These are phyloP conservation scores for Ceratocystiopsis sp. DNA, from an alignment of 2,329 filamentous ascomycete genomes.

Conservation along the genomic window DNA sequence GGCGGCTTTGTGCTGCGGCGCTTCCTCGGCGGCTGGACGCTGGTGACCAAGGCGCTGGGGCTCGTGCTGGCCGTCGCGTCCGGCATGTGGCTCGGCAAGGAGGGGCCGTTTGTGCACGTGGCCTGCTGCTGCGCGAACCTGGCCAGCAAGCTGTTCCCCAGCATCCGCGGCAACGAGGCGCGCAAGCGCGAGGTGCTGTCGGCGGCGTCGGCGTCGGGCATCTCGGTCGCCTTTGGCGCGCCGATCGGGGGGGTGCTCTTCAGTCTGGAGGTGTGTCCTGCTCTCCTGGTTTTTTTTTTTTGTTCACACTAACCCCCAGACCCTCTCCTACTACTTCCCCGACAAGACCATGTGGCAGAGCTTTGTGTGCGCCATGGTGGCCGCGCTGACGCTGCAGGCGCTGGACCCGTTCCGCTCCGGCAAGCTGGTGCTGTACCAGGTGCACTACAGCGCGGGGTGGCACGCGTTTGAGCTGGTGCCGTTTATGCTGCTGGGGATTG, in stretches of 20 bases:
- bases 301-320: conserved; percentile 26
- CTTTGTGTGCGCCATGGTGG: conserved; percentile 98
- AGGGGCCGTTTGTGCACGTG: conserved; percentile 88
- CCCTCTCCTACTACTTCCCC: conserved; percentile 93
- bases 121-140: conserved; percentile 92
- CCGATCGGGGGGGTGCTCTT: conserved; percentile 91
- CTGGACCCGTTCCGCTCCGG: conserved; percentile 90
- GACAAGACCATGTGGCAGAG: conserved; percentile 99
- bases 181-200: conserved; percentile 87
- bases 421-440: conserved; percentile 90
- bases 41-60: conserved; percentile 78
- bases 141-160: conserved; percentile 75
- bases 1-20: conserved; percentile 83
- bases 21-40: conserved; percentile 76
- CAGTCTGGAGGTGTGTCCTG: conserved; percentile 56
- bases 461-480: conserved; percentile 87
- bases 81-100: conserved; percentile 92
- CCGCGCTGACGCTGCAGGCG: conserved; percentile 79
- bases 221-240: conserved; percentile 85
- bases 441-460: conserved; percentile 83
- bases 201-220: conserved; percentile 78
- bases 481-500: conserved; percentile 68
- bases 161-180: conserved; percentile 65
- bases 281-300: background rate
- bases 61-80: conserved; percentile 82